Base-by-base conservation (phyloP, 2,329 filamentous ascomycete genomes). In the Fonsecaea multimorphosa region DNA sequence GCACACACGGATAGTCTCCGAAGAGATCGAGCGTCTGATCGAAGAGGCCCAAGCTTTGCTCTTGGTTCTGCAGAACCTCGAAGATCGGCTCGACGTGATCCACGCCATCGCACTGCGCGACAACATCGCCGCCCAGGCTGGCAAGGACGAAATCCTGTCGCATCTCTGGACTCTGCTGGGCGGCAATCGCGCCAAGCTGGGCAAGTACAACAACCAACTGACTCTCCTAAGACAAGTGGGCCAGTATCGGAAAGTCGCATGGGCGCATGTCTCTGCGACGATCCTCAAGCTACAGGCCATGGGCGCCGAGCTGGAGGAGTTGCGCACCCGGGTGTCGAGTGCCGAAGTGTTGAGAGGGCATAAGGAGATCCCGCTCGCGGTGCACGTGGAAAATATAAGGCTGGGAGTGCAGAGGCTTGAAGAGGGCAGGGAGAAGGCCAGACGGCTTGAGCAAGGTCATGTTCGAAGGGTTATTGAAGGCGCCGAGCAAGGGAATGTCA, bases 341-440 rank as follows among this genome's bases (percentile, higher is more conserved):
- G 90, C 91, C 0, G 67, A 70, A 32, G 29, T 68, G 14, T 46
- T 68, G n/a, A 51, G 46, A 34, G 60, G 58, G 14, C 68, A 66
- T 16, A 76, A 78, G 2, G 79, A 82, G 31, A 81, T 92, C 9
- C 90, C 91, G 2, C 79, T 95, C 3, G 84, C 85, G 58, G 88
- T 92, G 49, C 91, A 95, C 74, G 88, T 95, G 46, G 87, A 92
- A 70, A 88, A 87, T 63, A 92, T 95, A 67, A 83, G 90, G 64
- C 81, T 86, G 56, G 89, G 90, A 0, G 86, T 93, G 1, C 89
- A 93, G 76, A 82, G 91, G 68, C 78, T 95, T 66, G 88, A 91
- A 74, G 78, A 80, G 24, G 87, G 88, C 54, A 82, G 90, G 65
- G 82, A 84, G 49, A 84, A 86, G 67, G 85, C 87, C 19, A 80